Base-by-base conservation (phyloP, 345 rosid species). In the Syzygium jambos region DNA sequence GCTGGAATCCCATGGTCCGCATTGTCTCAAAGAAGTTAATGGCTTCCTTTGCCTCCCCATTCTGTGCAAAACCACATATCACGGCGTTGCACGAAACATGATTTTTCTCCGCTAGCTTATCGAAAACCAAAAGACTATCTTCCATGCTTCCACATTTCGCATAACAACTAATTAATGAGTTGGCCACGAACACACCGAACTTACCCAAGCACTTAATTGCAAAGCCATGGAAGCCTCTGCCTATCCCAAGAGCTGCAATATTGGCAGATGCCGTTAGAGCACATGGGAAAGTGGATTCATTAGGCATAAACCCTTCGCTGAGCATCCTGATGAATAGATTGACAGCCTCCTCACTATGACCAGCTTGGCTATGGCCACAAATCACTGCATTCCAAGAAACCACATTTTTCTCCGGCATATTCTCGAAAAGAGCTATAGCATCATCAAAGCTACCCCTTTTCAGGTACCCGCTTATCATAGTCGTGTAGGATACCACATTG, bases 341-440 rank as follows among this genome's bases (percentile, higher is more conserved):
- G 80, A 96, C 93, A 86, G 98, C 95, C 89, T 94, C 98, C 90
- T 97, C 99, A 43, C 93, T 97, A 38, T 86, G 77, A 27, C 98
- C 99, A 23, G 91, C 91, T 77, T 96, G 98, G 88, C 98, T 96
- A 91, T 84, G 95, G 88, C 98, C 98, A 5, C 95, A 92, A 63
- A 97, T 94, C 91, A 96, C 87, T 11, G 96, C 95, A 85, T 97
- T 97, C 99, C 98, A 96, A 15, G 98, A 89, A 23, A 95, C 95
- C 84, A 93, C 91, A 87, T 94, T 96, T 89, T 91, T 94, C 91
- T 95, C 95, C 0, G 96, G 96, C 94, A 96, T 96, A 84, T 52
- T 78, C 80, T 88, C 52, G 14, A 97, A 96, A 84, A 93, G 89
- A 52, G 51, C 16, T 34, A 90, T 87, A 29, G 96, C 99, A 87